Base-by-base conservation (phyloP, 305 asterid genomes). In the Fraxinus sp. region DNA sequence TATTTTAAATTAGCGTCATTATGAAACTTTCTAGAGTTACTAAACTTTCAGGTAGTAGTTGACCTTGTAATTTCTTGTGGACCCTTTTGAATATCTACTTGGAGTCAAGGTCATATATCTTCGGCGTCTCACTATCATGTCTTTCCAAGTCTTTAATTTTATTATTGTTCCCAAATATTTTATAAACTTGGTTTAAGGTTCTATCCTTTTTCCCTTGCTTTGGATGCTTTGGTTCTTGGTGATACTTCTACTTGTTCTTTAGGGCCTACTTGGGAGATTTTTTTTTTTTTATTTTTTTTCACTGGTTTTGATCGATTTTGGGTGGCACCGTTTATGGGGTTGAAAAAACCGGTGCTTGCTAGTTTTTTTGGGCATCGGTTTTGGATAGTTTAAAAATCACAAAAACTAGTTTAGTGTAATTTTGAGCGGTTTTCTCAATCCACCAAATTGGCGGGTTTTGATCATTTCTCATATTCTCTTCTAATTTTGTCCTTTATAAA, bases 201-300 rank as follows among this genome's bases (percentile, higher is more conserved):
- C 32, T 49, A 26, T 3, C 33, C 46, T 52, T 39, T 30, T 32
- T 81, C 43, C 39, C 77, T 32, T 35, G 76, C 73, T 28, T 43
- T 18, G 24, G 66, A 14, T 55, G 66, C 66, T 55, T 18, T 62
- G 46, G 78, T 33, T 28, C 43, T 75, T 55, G 39, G 33, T 73
- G 49, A 77, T 77, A 32, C 30, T 18, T 77, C 43, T 72, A 32
- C 30, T 18, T 77, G 59, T 62, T 78, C 77, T 74, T 78, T 78
- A 78, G 11, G 39, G 8, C 39, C 7, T 35, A 35, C 39, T 35
- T 35, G 39, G 41, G 41, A 36, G 41, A 32, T 3, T 32, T 35
- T 35, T 36, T 6, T 5, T 6, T 6, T 6, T 6, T 36, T 36
- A 30, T 30, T 30, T 30, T 30, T 30, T 30, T 7, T 1, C 41